Conservation (phyloP, 2,329 filamentous ascomycete genomes). For the Ceratocystis ficicola region DNA sequence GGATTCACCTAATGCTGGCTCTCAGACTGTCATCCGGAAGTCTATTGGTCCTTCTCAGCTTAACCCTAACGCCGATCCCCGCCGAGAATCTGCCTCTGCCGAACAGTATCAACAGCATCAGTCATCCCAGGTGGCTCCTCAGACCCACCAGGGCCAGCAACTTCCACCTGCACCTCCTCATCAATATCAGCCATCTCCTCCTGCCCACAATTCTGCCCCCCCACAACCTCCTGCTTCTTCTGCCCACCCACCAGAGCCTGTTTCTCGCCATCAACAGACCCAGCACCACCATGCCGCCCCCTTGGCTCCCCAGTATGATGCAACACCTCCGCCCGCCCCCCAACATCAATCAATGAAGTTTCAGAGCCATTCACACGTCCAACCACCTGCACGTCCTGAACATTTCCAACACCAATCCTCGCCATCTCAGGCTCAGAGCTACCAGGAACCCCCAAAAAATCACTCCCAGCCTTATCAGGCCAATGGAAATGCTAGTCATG, state of each 20-base stretch:
- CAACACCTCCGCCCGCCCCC: background rate
- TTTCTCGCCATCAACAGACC: background rate
- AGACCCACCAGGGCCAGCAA: conserved; percentile 4
- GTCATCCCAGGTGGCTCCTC: background rate
- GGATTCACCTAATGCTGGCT: conserved; percentile 33
- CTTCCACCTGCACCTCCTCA: background rate
- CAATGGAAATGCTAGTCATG: background rate
- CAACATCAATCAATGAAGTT: background rate
- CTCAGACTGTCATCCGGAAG: conserved; percentile 19
- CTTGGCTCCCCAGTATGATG: background rate
- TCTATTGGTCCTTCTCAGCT: conserved; percentile 13
- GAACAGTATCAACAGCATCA: conserved; percentile 17
- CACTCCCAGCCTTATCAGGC: background rate
- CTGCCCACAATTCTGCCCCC: background rate
- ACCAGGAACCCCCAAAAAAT: conserved; percentile 19
- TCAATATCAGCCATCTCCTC: conserved; percentile 2
- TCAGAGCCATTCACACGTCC: background rate
- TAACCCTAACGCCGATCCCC: background rate
- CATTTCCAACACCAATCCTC: conserved; percentile 9
- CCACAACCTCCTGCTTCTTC: background rate
- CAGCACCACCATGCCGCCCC: background rate
- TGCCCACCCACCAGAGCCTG: background rate
- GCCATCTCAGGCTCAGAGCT: background rate
- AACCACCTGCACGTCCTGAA: background rate
- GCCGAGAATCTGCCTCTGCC: conserved; percentile 13